Evolutionary conservation across 2,329 filamentous ascomycete genomes (phyloP), one percentile per base, ranked within the genome.

Genomic region (Phialophora tarda): DNA sequence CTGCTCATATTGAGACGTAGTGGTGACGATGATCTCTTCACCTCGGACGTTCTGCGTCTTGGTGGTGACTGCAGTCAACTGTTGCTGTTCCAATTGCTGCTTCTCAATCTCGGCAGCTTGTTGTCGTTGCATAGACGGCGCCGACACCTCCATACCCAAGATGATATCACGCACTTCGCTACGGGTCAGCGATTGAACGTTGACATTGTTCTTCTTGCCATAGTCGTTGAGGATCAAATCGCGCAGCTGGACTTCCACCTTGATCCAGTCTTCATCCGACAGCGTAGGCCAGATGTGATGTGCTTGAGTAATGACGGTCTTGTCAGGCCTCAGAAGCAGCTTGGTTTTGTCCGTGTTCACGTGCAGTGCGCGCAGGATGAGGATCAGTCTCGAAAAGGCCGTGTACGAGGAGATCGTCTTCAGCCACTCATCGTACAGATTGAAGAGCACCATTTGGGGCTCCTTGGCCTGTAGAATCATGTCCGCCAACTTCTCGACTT

Each of bases 191-290:
- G 93, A 97, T 17, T 96, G 96, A 12, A 95, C 94, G 74, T 99
- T 99, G 82, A 99, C 95, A 73, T 98, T 99, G 84, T 99, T 99
- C 86, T 99, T 99, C 87, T 98, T 99, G 76, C 95, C 95, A 77
- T 99, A 99, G 77, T 99, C 95, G 73, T 98, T 97, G 72, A 99
- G 78, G 74, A 99, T 99, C 71, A 99, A 83, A 83, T 99, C 95
- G 78, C 95, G 90, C 50, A 99, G 83, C 76, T 96, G 92, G 54
- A 93, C 93, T 84, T 99, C 95, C n/a, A 99, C 92, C 86, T 97
- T 97, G 80, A 99, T 95, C 95, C 95, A 99, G 70, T 97, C 93
- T 74, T 99, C 95, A 71, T 99, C 95, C 0, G 91, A 89, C 63
- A 99, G 82, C 0, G 92, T 90, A 0, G 95, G 95, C 95, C 95